Conservation (phyloP, 768 basidiomycete species). For the Dentipellis sp. region DNA sequence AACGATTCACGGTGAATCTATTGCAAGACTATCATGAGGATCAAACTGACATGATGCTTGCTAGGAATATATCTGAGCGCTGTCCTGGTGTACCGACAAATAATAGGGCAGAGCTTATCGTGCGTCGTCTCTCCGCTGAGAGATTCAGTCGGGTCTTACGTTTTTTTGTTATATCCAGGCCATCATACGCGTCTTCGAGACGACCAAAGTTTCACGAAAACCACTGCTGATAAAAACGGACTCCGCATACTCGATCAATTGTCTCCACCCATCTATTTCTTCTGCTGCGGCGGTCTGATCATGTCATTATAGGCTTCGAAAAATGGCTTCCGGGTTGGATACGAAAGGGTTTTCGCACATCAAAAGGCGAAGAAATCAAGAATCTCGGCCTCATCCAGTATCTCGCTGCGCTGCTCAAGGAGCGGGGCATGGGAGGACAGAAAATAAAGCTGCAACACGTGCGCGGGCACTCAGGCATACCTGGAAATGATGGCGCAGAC, state of each 20-base stretch:
- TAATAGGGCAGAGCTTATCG: slow-evolving; percentile 83
- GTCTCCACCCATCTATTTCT: slow-evolving; percentile 29
- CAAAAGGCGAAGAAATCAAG: slow-evolving; percentile 50
- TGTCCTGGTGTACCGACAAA: slow-evolving; percentile 82
- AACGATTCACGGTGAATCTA: slow-evolving; percentile 47
- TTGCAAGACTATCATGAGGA: background rate
- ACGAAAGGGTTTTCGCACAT: slow-evolving; percentile 37
- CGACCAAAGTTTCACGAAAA: slow-evolving; percentile 42
- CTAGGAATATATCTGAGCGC: slow-evolving; percentile 73
- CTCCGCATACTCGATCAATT: slow-evolving; percentile 75
- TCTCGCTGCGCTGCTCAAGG: slow-evolving; percentile 49
- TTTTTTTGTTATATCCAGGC: slow-evolving; percentile 41
- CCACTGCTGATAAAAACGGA: slow-evolving; percentile 76
- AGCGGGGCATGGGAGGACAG: slow-evolving; percentile 42
- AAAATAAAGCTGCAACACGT: slow-evolving; percentile 60
- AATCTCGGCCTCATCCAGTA: slow-evolving; percentile 69
- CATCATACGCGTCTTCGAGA: slow-evolving; percentile 74
- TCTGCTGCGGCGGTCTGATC: background rate
- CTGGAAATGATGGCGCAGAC: slow-evolving; percentile 88
- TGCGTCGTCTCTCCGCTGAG: slow-evolving; percentile 24
- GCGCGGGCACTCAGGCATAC: slow-evolving; percentile 65
- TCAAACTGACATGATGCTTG: background rate
- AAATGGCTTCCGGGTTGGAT: slow-evolving; percentile 67
- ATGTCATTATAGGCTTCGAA: slow-evolving; percentile 44
- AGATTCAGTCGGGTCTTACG: background rate